These are phyloP conservation scores for Tolypocladium ophioglossoides DNA, from an alignment of 2,329 filamentous ascomycete genomes.

Conservation along the genomic window DNA sequence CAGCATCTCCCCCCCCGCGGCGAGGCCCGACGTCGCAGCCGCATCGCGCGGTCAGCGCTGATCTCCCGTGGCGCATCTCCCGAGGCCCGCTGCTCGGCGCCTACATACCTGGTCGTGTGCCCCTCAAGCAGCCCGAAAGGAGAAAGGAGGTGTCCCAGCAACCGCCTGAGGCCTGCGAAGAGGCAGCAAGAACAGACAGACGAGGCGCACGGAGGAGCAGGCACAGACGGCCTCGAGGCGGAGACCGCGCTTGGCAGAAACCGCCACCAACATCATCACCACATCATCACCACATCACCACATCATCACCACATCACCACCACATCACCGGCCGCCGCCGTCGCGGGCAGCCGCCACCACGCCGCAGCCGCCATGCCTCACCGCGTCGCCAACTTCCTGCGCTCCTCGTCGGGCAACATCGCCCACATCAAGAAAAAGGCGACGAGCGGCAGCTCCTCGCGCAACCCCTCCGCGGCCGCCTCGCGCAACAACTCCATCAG, in stretches of 20 bases:
- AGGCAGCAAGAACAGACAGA: neutral
- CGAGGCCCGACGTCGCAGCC: no score
- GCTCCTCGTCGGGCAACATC: slow-evolving; percentile 44
- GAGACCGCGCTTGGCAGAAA: neutral
- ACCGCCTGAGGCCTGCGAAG: no score
- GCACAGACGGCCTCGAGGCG: neutral
- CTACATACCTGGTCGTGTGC: neutral
- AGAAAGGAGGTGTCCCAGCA: neutral
- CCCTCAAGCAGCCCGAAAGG: neutral
- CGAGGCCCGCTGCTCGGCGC: neutral
- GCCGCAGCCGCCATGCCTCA: slow-evolving; percentile 46
- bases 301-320: no score
- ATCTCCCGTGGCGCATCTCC: no score
- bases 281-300: no score
- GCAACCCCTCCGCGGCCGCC: slow-evolving; percentile 17
- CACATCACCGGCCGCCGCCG: no score
- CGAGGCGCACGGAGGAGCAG: no score
- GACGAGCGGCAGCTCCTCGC: slow-evolving; percentile 14
- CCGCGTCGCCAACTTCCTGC: slow-evolving; percentile 46
- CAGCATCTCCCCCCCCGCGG: no score
- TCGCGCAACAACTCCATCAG: slow-evolving; percentile 17
- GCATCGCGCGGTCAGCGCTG: no score
- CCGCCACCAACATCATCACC: neutral
- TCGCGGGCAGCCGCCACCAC: no score
- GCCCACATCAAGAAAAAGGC: slow-evolving; percentile 33